Conservation (phyloP, 108 stramenopile species). For the Pseudonitzschia multiseries region DNA sequence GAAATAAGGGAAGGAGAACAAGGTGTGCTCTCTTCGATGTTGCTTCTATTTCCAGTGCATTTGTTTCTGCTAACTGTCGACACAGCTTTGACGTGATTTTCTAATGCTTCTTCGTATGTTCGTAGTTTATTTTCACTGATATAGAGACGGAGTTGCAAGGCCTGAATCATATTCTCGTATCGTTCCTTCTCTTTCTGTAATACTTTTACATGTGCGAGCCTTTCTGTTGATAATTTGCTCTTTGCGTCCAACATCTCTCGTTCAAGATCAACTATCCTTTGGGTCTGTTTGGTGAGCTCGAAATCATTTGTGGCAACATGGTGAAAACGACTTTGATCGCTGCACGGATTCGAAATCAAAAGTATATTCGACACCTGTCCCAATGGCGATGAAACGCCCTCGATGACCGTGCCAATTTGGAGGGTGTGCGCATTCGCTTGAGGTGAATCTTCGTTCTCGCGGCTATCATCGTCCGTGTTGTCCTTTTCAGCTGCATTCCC, state of each 20-base stretch:
- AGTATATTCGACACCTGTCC: not conserved
- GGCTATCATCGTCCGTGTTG: not conserved
- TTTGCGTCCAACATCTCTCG: not conserved
- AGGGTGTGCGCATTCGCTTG: not conserved
- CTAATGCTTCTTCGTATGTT: conserved; percentile 45
- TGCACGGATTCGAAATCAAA: not conserved
- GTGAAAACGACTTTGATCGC: no score
- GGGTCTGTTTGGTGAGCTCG: not conserved
- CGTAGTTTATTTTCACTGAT: conserved; percentile 46
- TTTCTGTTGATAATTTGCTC: not conserved
- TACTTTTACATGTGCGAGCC: conserved; percentile 8
- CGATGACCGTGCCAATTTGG: not conserved
- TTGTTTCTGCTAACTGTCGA: not conserved
- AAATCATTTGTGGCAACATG: no score
- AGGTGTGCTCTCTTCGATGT: not conserved
- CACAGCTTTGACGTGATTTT: conserved; percentile 42
- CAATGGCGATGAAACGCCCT: not conserved
- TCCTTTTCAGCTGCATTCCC: not conserved
- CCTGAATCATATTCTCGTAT: conserved; percentile 37
- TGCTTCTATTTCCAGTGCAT: not conserved
- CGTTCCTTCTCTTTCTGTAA: conserved; percentile 20
- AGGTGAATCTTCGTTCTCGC: not conserved
- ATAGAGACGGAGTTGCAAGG: conserved; percentile 47
- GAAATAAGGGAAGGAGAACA: conserved; percentile 1
- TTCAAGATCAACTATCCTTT: not conserved